Percentiles rank a stretch among this genome's conserved stretches.
phyloP scores from a whole-genome alignment of 2,329 filamentous ascomycete species.

The Fusarium sp. region DNA sequence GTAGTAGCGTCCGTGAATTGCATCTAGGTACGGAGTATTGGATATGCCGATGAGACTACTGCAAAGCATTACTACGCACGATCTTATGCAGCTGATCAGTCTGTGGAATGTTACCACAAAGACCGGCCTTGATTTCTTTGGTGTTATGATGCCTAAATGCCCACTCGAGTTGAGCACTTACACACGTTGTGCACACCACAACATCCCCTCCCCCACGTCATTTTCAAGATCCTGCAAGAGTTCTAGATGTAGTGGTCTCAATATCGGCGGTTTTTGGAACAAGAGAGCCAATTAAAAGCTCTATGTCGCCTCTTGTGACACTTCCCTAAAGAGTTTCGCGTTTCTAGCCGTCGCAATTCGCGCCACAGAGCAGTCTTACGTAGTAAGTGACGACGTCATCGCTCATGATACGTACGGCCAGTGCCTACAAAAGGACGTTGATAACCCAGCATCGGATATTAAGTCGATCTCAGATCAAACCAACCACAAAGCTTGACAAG shows the following conservation, averaged over 20 bases:
- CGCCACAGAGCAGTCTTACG: slow-evolving; percentile 41
- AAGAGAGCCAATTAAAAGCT: slow-evolving; percentile 26
- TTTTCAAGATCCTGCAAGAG: slow-evolving; percentile 29
- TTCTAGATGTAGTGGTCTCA: slow-evolving; percentile 25
- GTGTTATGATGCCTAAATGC: slow-evolving; percentile 24
- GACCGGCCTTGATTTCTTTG: slow-evolving; percentile 28
- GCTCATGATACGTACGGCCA: slow-evolving; percentile 23
- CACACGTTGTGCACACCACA: slow-evolving; percentile 28
- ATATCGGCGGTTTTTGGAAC: slow-evolving; percentile 10
- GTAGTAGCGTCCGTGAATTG: not conserved
- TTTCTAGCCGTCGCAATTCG: slow-evolving; percentile 29
- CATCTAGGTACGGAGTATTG: not conserved
- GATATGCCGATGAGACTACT: slow-evolving; percentile 6
- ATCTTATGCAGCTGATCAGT: not conserved
- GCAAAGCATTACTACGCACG: not conserved
- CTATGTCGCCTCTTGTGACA: slow-evolving; percentile 37
- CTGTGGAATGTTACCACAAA: not conserved
- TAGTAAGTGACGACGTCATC: slow-evolving; percentile 48
- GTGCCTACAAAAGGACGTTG: slow-evolving; percentile 44
- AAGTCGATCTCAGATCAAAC: slow-evolving; percentile 6
- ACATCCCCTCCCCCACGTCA: slow-evolving; percentile 27
- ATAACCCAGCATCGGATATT: slow-evolving; percentile 12
- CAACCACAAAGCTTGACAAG: slow-evolving; percentile 10
- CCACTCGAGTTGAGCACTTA: slow-evolving; percentile 12
- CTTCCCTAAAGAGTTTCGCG: slow-evolving; percentile 27